Percentiles rank a stretch among this genome's conserved stretches.
Evolutionary conservation across 2,329 filamentous ascomycete genomes (phyloP).

Genomic region (Cercospora berteroae): DNA sequence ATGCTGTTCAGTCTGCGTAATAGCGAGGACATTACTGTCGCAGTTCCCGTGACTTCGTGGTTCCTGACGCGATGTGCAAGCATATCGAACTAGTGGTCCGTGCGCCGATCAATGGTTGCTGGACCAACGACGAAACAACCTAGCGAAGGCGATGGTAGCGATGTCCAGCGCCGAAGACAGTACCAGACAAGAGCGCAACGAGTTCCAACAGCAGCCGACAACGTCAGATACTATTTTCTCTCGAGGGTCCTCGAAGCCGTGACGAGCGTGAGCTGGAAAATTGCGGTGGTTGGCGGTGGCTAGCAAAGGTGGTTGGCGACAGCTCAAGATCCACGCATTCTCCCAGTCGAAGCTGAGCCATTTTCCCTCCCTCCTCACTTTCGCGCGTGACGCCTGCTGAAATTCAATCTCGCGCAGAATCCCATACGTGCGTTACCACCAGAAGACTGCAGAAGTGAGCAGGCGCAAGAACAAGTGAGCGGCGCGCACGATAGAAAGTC

Average conservation of each 20-base stretch:
- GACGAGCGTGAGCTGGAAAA: not conserved
- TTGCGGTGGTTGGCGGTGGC: constrained; percentile 5
- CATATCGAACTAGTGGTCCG: constrained; percentile 8
- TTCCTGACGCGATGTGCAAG: not conserved
- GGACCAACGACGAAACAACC: not conserved
- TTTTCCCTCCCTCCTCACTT: constrained; percentile 1
- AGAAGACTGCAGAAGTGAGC: not conserved
- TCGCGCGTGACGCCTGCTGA: not conserved
- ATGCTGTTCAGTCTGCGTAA: not conserved
- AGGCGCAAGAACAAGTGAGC: not conserved
- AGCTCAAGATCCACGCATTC: not conserved
- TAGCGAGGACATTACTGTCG: not conserved
- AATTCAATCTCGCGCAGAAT: not conserved
- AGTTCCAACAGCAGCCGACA: not conserved
- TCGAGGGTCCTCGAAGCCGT: not conserved
- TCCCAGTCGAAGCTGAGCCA: constrained; percentile 4
- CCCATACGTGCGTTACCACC: constrained; percentile 6
- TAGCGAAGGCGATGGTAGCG: not conserved
- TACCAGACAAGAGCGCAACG: not conserved
- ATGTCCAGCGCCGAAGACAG: not conserved
- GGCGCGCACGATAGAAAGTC: not conserved
- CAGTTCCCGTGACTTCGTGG: not conserved
- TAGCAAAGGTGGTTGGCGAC: constrained; percentile 8
- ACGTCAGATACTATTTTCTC: not conserved
- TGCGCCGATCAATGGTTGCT: constrained; percentile 4